Conservation (phyloP, 495 filamentous ascomycete genomes). For the Talaromyces nanjingensis region DNA sequence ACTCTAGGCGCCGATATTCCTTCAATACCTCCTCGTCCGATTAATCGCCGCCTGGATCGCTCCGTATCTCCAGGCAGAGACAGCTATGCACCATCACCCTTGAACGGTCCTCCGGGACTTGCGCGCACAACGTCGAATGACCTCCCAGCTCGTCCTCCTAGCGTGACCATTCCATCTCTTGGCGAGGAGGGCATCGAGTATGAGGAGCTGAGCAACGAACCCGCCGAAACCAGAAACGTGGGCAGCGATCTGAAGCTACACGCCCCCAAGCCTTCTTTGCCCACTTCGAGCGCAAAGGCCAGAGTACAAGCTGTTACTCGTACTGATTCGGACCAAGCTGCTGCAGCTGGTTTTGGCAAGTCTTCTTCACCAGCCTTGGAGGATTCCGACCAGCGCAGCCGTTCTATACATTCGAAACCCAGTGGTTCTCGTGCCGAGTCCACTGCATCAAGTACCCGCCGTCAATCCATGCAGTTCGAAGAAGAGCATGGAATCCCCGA, state of each 20-base stretch:
- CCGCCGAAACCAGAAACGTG: slow-evolving; percentile 67
- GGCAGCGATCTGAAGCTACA: slow-evolving; percentile 77
- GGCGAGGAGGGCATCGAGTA: slow-evolving; percentile 91
- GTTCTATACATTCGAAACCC: slow-evolving; percentile 35
- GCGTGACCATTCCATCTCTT: slow-evolving; percentile 73
- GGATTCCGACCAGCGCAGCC: slow-evolving; percentile 48
- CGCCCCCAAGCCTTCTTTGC: slow-evolving; percentile 83
- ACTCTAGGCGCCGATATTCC: slow-evolving; percentile 33
- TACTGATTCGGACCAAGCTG: slow-evolving; percentile 79
- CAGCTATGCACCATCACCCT: slow-evolving; percentile 75
- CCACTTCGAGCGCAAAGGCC: slow-evolving; percentile 68
- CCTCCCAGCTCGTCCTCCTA: slow-evolving; percentile 57
- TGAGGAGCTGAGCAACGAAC: slow-evolving; percentile 48
- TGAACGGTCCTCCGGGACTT: slow-evolving; percentile 57
- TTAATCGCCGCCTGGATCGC: slow-evolving; percentile 58
- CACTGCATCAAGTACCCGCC: slow-evolving; percentile 38
- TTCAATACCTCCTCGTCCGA: slow-evolving; percentile 64
- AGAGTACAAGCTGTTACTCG: slow-evolving; percentile 75
- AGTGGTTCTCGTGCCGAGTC: slow-evolving; percentile 49
- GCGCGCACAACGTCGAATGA: slow-evolving; percentile 42
- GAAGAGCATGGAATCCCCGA: slow-evolving; percentile 85
- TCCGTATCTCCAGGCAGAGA: slow-evolving; percentile 71
- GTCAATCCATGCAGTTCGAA: slow-evolving; percentile 44
- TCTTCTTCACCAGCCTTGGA: slow-evolving; percentile 48
- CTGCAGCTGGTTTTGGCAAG: slow-evolving; percentile 72